Conservation (phyloP, 2,329 filamentous ascomycete genomes). For the Tolypocladium cylindrosporum region DNA sequence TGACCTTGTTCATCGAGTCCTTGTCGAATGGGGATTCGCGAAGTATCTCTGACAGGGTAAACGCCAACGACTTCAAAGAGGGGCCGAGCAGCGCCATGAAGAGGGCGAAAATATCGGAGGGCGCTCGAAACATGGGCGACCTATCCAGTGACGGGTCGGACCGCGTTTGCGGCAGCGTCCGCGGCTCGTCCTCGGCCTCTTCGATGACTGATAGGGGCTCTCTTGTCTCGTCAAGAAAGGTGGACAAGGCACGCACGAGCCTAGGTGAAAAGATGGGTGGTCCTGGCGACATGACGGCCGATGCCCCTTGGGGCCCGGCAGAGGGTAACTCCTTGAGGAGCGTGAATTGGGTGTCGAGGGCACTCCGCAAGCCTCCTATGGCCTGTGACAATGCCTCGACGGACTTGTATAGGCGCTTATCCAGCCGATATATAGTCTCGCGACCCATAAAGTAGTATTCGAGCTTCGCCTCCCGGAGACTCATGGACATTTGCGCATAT, state of each 20-base stretch:
- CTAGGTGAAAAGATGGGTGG: conserved; percentile 13
- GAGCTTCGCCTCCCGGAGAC: conserved; percentile 75
- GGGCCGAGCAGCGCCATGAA: conserved; percentile 86
- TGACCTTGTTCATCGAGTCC: conserved; percentile 56
- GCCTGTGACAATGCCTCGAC: conserved; percentile 80
- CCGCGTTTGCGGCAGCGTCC: conserved; percentile 12
- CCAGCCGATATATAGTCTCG: conserved; percentile 68
- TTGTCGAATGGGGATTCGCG: conserved; percentile 75
- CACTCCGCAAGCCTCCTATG: conserved; percentile 81
- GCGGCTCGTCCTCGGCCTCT: conserved; percentile 42
- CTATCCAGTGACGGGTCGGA: conserved; percentile 19
- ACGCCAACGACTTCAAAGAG: conserved; percentile 92
- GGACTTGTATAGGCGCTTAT: conserved; percentile 71
- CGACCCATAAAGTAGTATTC: conserved; percentile 78
- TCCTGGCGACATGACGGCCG: conserved; percentile 4
- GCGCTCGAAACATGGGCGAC: conserved; percentile 39
- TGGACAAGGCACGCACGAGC: conserved; percentile 16
- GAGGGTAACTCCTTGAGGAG: conserved; percentile 56
- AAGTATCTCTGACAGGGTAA: conserved; percentile 79
- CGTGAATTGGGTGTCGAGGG: conserved; percentile 80
- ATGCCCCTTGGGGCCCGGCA: not conserved
- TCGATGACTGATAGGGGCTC: conserved; percentile 52
- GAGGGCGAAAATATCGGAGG: conserved; percentile 80
- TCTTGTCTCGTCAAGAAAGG: conserved; percentile 26
- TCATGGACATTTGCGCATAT: conserved; percentile 62